Conservation (phyloP, 1,284 basidiomycete species). For the Dichomitus squalens region DNA sequence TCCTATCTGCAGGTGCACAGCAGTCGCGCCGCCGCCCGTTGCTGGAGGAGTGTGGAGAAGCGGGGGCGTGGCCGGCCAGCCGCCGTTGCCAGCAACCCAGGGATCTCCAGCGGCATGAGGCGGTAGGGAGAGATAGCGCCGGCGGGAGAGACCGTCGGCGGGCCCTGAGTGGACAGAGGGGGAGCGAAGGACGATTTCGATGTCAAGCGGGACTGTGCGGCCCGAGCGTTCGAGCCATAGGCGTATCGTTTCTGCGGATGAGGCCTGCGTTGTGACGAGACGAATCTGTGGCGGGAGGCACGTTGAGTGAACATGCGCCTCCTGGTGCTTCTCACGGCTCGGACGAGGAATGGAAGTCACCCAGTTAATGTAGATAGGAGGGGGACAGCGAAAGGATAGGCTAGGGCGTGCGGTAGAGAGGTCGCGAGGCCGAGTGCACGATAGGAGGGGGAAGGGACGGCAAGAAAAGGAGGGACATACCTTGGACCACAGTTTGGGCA, state of each 20-base stretch:
- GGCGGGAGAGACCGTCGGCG: constrained; percentile 23
- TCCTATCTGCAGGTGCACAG: constrained; percentile 24
- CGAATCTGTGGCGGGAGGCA: constrained; percentile 53
- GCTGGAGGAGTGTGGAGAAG: constrained; percentile 13
- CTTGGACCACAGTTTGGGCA: constrained; percentile 75
- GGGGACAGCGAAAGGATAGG: not conserved
- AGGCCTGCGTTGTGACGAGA: constrained; percentile 64
- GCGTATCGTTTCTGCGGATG: constrained; percentile 75
- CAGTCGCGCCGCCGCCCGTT: constrained; percentile 12
- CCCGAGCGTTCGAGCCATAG: constrained; percentile 81
- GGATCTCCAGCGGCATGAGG: constrained; percentile 25
- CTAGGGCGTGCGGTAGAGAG: not conserved
- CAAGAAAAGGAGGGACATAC: constrained; percentile 41
- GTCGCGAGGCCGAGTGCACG: not conserved
- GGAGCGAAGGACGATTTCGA: constrained; percentile 72
- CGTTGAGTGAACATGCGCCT: constrained; percentile 11
- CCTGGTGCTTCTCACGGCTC: constrained; percentile 6
- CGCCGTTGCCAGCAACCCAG: constrained; percentile 19
- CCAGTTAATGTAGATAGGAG: not conserved
- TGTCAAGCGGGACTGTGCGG: constrained; percentile 65
- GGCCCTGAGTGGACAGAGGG: constrained; percentile 17
- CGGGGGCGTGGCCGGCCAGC: constrained; percentile 24
- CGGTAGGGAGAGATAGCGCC: constrained; percentile 30
- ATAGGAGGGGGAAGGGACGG: not conserved
- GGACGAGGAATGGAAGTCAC: constrained; percentile 5